phyloP scores from a whole-genome alignment of 208 protist genomes.

The Phytomonas serpens region DNA sequence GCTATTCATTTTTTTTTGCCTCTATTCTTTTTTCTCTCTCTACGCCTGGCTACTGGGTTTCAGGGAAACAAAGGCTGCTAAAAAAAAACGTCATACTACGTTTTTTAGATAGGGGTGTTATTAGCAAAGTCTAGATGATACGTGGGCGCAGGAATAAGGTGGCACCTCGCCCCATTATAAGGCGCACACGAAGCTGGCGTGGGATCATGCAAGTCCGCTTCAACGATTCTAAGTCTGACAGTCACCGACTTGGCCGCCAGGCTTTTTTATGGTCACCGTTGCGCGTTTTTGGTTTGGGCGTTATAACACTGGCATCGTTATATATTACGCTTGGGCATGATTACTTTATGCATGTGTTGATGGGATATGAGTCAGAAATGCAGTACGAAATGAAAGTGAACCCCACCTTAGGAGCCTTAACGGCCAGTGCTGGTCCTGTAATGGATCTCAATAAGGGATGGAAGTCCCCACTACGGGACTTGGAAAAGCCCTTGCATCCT shows the following conservation, averaged over 20 bases:
- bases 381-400: conserved; percentile 83
- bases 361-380: conserved; percentile 89
- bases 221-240: conserved; percentile 29
- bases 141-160: conserved; percentile 1
- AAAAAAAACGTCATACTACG: background rate
- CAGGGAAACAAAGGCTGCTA: background rate
- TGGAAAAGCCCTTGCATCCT: conserved; percentile 67
- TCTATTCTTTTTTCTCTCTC: background rate
- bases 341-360: conserved; percentile 67
- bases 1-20: background rate
- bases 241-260: conserved; percentile 24
- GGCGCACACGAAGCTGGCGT: conserved; percentile 82
- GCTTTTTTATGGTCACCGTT: conserved; percentile 16
- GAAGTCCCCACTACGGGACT: conserved; percentile 64
- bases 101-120: background rate
- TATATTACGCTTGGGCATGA: conserved; percentile 81
- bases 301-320: conserved; percentile 18
- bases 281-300: background rate
- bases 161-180: conserved; percentile 53
- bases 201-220: conserved; percentile 83
- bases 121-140: background rate
- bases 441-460: conserved; percentile 16
- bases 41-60: background rate
- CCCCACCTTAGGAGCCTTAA: conserved; percentile 17
- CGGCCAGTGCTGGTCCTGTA: background rate